Evolutionary conservation across 2,329 filamentous ascomycete genomes (phyloP).

Genomic region (Orbilia javanica): DNA sequence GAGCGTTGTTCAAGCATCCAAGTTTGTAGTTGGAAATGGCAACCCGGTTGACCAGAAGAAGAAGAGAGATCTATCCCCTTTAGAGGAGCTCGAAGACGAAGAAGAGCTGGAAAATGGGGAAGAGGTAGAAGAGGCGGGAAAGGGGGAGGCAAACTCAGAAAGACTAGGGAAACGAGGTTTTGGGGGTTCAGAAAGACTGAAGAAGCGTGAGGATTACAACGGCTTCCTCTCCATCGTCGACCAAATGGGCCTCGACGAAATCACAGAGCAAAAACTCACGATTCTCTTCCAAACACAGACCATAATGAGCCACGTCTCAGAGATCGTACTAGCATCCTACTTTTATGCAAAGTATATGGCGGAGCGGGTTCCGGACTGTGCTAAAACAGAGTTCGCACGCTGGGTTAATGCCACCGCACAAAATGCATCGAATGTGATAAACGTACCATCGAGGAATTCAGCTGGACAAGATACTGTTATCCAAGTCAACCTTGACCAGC

Average conservation of each 20-base stretch:
- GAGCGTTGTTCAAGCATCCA: conserved; percentile 17
- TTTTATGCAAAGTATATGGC: conserved; percentile 53
- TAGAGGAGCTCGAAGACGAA: conserved; percentile 10
- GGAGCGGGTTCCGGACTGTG: conserved; percentile 49
- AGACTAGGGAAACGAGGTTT: neutral
- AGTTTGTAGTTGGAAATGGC: conserved; percentile 42
- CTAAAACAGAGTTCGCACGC: conserved; percentile 45
- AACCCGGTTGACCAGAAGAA: conserved; percentile 53
- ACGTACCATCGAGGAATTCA: conserved; percentile 32
- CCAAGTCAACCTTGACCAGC: conserved; percentile 35
- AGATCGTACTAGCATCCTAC: conserved; percentile 40
- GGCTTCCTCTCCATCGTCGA: conserved; percentile 37
- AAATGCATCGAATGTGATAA: conserved; percentile 43
- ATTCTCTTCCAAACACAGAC: conserved; percentile 48
- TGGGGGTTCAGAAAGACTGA: conserved; percentile 7
- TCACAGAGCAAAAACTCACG: conserved; percentile 42
- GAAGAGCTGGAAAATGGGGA: neutral
- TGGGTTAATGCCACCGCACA: conserved; percentile 49
- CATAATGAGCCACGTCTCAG: conserved; percentile 43
- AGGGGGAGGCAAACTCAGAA: neutral
- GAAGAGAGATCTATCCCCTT: conserved; percentile 19
- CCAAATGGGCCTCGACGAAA: conserved; percentile 49
- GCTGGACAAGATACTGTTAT: conserved; percentile 35
- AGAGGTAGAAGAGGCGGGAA: neutral
- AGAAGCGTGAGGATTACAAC: conserved; percentile 35